phyloP scores from a whole-genome alignment of 2,329 filamentous ascomycete genomes.

The Metarhizium brunneum region DNA sequence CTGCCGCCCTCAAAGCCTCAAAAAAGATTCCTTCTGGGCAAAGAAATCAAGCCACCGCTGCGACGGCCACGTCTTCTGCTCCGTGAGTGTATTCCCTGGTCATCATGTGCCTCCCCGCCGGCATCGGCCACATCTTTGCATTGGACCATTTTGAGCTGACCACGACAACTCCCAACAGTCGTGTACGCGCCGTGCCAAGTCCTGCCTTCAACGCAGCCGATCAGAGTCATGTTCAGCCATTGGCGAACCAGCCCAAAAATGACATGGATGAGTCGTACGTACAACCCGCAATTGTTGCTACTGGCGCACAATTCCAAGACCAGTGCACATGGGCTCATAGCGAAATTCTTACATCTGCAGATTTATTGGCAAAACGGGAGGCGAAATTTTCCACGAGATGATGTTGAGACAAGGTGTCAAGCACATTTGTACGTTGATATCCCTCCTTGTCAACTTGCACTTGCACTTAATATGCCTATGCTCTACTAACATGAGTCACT shows the following conservation, averaged over 20 bases:
- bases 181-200: slow-evolving; percentile 50
- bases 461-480: too few relatives aligned
- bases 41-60: too few relatives aligned
- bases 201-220: slow-evolving; percentile 47
- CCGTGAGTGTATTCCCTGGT: slow-evolving; percentile 36
- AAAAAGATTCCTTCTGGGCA: slow-evolving; percentile 27
- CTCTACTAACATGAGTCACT: slow-evolving; percentile 3
- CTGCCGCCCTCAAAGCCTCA: slow-evolving; percentile 23
- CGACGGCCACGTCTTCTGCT: slow-evolving; percentile 24
- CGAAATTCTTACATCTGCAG: too few relatives aligned
- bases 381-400: too few relatives aligned
- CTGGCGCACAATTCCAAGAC: too few relatives aligned
- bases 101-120: slow-evolving; percentile 5
- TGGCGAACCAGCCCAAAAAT: slow-evolving; percentile 48
- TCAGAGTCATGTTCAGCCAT: slow-evolving; percentile 56
- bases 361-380: too few relatives aligned
- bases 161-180: slow-evolving; percentile 9
- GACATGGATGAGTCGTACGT: slow-evolving; percentile 80
- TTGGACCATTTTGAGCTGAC: background rate
- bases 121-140: slow-evolving; percentile 5
- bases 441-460: too few relatives aligned
- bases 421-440: too few relatives aligned
- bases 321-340: too few relatives aligned
- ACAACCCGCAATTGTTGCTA: slow-evolving; percentile 27
- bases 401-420: too few relatives aligned